phyloP scores from a whole-genome alignment of 2,329 filamentous ascomycete genomes.

The Colletotrichum sp. region DNA sequence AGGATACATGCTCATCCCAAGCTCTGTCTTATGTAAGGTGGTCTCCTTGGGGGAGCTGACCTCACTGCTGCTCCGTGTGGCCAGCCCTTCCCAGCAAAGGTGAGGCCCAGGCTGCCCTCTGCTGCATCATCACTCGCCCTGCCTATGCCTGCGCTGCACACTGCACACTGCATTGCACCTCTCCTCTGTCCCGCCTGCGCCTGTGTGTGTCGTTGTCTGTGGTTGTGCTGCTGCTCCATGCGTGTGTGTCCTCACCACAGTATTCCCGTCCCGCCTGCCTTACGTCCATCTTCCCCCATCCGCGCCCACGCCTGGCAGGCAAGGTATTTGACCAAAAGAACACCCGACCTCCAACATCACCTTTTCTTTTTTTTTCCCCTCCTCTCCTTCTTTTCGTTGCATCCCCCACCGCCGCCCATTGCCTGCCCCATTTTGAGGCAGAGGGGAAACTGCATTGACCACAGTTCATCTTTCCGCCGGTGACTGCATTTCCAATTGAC shows the following conservation, averaged over 20 bases:
- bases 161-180: neutral
- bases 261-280: neutral
- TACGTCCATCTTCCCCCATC: neutral
- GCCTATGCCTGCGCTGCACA: neutral
- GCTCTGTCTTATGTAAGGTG: neutral
- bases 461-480: neutral
- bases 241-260: neutral
- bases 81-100: slow-evolving; percentile 8
- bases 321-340: neutral
- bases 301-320: neutral
- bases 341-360: neutral
- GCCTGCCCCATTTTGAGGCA: neutral
- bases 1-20: neutral
- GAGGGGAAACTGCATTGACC: neutral
- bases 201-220: neutral
- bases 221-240: neutral
- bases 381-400: neutral
- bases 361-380: neutral
- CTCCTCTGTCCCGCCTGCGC: neutral
- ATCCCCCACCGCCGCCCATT: neutral
- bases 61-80: neutral
- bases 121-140: slow-evolving; percentile 18
- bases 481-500: neutral
- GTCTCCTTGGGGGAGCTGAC: neutral
- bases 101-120: slow-evolving; percentile 15